phyloP scores from a whole-genome alignment of 805 yeast species.

The Spathaspora boniae region DNA sequence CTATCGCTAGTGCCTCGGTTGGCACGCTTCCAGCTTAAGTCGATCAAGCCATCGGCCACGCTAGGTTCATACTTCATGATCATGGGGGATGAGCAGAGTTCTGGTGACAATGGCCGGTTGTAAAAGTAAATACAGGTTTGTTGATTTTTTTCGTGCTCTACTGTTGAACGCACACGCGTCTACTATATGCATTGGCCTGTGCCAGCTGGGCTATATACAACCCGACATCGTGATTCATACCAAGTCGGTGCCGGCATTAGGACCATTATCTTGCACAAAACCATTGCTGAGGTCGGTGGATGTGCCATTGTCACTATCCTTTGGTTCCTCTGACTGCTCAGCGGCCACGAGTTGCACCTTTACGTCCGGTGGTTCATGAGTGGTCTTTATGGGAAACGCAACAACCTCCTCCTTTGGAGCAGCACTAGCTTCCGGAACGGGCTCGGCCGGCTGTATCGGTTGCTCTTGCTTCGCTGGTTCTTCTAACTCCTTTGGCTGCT shows the following conservation, averaged over 20 bases:
- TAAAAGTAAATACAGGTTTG: background rate
- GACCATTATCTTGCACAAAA: background rate
- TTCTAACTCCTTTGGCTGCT: background rate
- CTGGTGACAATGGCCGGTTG: slow-evolving; percentile 1
- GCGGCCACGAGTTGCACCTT: slow-evolving; percentile 1
- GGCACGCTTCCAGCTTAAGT: slow-evolving; percentile 18
- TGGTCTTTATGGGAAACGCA: background rate
- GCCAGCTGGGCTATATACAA: no score
- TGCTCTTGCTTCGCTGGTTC: slow-evolving; percentile 1
- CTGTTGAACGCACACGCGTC: background rate
- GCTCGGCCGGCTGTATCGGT: slow-evolving; percentile 1
- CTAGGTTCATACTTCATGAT: slow-evolving; percentile 3
- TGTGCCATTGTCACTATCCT: background rate
- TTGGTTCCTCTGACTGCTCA: background rate
- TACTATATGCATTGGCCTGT: background rate
- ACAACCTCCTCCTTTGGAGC: background rate
- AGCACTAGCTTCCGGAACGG: slow-evolving; percentile 1
- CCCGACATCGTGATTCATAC: slow-evolving; percentile 1
- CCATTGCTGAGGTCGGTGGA: background rate
- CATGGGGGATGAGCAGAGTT: background rate
- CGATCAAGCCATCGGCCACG: slow-evolving; percentile 18
- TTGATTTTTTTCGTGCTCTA: background rate
- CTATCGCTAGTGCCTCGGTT: slow-evolving; percentile 12
- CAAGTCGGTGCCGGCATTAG: no score
- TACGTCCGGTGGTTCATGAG: slow-evolving; percentile 1